These are phyloP conservation scores for Pholiota microspora DNA, from an alignment of 768 basidiomycete genomes.

Conservation along the genomic window DNA sequence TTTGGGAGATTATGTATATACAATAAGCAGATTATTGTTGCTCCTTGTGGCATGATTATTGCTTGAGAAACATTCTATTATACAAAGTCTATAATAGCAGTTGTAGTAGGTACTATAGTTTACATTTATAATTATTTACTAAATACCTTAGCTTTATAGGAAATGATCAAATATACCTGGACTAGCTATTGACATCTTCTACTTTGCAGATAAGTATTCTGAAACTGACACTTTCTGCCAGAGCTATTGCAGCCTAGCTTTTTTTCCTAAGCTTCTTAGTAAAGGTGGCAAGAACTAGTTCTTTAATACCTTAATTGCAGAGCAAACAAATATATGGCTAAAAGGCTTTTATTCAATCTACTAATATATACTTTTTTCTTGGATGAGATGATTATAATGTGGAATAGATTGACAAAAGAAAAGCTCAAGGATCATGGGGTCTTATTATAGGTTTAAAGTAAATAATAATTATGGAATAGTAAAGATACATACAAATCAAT, in stretches of 20 bases:
- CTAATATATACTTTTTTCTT: slow-evolving; percentile 30
- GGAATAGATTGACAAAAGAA: not conserved
- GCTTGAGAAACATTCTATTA: slow-evolving; percentile 23
- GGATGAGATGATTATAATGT: slow-evolving; percentile 26
- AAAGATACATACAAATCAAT: no score
- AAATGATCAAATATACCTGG: no score
- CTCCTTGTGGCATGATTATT: slow-evolving; percentile 28
- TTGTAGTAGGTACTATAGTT: slow-evolving; percentile 17
- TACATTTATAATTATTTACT: no score
- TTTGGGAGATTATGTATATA: slow-evolving; percentile 25
- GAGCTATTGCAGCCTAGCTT: slow-evolving; percentile 20
- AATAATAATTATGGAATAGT: no score
- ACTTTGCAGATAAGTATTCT: slow-evolving; percentile 26
- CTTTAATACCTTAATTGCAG: slow-evolving; percentile 31
- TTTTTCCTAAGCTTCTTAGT: slow-evolving; percentile 13
- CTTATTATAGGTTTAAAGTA: no score
- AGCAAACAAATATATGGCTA: slow-evolving; percentile 30
- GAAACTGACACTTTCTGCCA: slow-evolving; percentile 20
- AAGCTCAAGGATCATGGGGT: no score
- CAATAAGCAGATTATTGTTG: slow-evolving; percentile 28
- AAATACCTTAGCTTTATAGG: no score
- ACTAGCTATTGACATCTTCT: slow-evolving; percentile 23
- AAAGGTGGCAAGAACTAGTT: slow-evolving; percentile 14
- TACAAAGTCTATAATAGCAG: slow-evolving; percentile 17
- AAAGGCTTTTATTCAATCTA: slow-evolving; percentile 23